Conservation (phyloP, 495 filamentous ascomycete species). For the Penicillium cosmopolitanum region DNA sequence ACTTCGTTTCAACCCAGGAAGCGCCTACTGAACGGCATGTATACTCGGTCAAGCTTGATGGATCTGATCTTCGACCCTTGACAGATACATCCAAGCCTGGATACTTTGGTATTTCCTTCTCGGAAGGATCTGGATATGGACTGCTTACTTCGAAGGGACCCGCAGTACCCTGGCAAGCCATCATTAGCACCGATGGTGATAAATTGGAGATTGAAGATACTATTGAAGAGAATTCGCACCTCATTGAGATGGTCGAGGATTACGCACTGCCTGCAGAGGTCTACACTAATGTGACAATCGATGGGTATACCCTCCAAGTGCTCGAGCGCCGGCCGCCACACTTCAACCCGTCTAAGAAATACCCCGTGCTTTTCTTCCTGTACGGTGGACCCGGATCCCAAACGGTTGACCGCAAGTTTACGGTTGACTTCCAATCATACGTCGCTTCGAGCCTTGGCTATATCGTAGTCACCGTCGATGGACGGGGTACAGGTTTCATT, state of each 20-base stretch:
- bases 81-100: constrained; percentile 78
- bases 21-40: constrained; percentile 87
- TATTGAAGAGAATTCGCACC: constrained; percentile 75
- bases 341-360: constrained; percentile 82
- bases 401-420: constrained; percentile 77
- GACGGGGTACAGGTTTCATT: constrained; percentile 88
- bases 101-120: constrained; percentile 89
- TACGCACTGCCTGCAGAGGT: constrained; percentile 83
- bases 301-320: constrained; percentile 78
- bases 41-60: constrained; percentile 86
- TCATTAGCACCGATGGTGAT: constrained; percentile 80
- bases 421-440: constrained; percentile 89
- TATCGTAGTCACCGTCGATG: constrained; percentile 93
- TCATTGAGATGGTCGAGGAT: constrained; percentile 69
- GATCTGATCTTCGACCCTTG: constrained; percentile 66
- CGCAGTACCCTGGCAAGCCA: constrained; percentile 86
- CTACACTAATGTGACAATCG: constrained; percentile 83
- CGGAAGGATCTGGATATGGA: constrained; percentile 76
- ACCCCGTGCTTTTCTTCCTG: constrained; percentile 91
- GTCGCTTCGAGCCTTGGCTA: constrained; percentile 87
- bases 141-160: constrained; percentile 84
- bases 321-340: constrained; percentile 89
- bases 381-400: constrained; percentile 94
- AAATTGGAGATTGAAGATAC: constrained; percentile 61
- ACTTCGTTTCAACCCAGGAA: constrained; percentile 87